Conservation (phyloP, 148 eudicot species). For the Vaccinium darrowii region DNA sequence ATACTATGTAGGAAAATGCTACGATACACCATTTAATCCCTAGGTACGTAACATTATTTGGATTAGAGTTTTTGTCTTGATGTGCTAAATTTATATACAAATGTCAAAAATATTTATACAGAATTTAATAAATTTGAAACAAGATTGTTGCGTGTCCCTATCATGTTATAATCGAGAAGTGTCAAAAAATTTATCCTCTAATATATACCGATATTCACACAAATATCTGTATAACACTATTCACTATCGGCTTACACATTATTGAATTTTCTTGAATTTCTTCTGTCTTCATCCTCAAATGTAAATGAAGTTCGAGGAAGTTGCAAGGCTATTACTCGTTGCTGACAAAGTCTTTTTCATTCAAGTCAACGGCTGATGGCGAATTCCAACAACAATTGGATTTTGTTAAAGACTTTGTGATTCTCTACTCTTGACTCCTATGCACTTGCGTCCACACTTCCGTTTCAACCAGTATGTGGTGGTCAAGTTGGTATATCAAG, state of each 20-base stretch:
- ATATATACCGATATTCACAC: too few species aligned
- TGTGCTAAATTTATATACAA: background rate
- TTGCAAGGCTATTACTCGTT: background rate
- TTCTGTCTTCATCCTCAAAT: background rate
- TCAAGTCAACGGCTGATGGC: background rate
- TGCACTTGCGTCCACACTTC: background rate
- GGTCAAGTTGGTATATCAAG: constrained; percentile 18
- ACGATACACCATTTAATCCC: too few species aligned
- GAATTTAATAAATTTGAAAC: background rate
- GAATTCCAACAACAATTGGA: background rate
- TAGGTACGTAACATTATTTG: too few species aligned
- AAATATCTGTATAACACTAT: too few species aligned
- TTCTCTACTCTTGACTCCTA: background rate
- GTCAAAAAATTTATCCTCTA: too few species aligned
- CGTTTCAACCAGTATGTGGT: background rate
- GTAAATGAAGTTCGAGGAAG: background rate
- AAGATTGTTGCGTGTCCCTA: too few species aligned
- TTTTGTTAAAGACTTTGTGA: background rate
- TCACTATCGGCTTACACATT: too few species aligned
- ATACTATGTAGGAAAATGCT: too few species aligned
- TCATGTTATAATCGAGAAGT: background rate
- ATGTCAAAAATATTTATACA: too few species aligned
- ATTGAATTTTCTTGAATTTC: too few species aligned
- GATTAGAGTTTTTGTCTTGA: too few species aligned
- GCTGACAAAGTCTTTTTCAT: background rate